Evolutionary conservation across 2,329 filamentous ascomycete genomes (phyloP).

Genomic region (Truncatella angustata): DNA sequence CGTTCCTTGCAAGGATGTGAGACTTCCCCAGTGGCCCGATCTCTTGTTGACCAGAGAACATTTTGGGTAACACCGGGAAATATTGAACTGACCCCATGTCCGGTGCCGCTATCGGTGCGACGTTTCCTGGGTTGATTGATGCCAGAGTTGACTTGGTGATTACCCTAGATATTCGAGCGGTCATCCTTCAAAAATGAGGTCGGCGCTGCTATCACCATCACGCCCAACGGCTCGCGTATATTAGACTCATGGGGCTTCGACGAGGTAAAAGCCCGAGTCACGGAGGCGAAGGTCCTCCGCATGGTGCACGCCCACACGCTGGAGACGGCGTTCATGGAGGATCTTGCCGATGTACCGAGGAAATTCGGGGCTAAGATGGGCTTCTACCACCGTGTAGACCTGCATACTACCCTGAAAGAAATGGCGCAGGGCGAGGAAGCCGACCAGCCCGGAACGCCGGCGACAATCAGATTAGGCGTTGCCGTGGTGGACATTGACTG

Average conservation of each 20-base stretch:
- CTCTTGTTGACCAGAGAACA: no score
- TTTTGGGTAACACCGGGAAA: neutral
- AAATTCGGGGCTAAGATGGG: slow-evolving; percentile 12
- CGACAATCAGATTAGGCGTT: slow-evolving; percentile 1
- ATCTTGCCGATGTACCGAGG: neutral
- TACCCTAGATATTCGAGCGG: slow-evolving; percentile 32
- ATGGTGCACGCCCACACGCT: slow-evolving; percentile 25
- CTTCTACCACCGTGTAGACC: slow-evolving; percentile 12
- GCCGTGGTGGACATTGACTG: slow-evolving; percentile 10
- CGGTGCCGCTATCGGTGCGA: neutral
- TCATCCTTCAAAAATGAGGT: slow-evolving; percentile 34
- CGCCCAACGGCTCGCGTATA: slow-evolving; percentile 35
- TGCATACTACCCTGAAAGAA: slow-evolving; percentile 9
- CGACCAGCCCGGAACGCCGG: neutral
- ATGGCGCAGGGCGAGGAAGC: slow-evolving; percentile 7
- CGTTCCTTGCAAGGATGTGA: neutral
- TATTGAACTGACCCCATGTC: neutral
- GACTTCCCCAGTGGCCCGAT: neutral
- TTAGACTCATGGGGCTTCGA: slow-evolving; percentile 36
- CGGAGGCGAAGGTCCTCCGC: slow-evolving; percentile 20
- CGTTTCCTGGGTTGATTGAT: neutral
- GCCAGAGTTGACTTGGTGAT: neutral
- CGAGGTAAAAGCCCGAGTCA: slow-evolving; percentile 24
- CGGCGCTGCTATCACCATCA: slow-evolving; percentile 37
- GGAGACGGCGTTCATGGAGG: slow-evolving; percentile 11